Base-by-base conservation (phyloP, 148 eudicot genomes). In the Nepenthes gracilis region DNA sequence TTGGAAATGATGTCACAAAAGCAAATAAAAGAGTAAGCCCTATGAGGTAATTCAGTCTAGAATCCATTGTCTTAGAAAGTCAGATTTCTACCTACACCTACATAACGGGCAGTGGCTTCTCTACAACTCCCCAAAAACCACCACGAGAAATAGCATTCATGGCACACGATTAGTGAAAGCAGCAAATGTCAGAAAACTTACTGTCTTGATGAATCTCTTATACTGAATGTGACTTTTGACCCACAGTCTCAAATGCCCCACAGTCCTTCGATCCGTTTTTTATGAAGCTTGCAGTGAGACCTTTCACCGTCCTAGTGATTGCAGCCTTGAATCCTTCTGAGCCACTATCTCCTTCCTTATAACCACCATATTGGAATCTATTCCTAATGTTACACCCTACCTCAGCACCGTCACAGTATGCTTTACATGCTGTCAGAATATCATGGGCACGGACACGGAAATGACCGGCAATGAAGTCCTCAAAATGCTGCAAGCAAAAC, bases 351-450 rank as follows among this genome's bases (percentile, higher is more conserved):
- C 23, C 23, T 54, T 63, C 58, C 11, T 37, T 62, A 6, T 64
- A 40, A n/a, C 14, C 54, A 51, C 80, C 77, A 50, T 80, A 71
- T 43, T 58, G 61, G 14, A 62, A 40, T 53, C 79, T 66, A 65
- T 74, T 70, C 62, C 67, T 70, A 2, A 64, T 60, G 61, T 74
- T 48, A 48, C 86, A 72, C 55, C 87, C 87, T 15, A 89, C 69
- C 36, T 58, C 76, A 57, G 87, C 94, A 40, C 88, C 94, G 40
- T 73, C 78, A 59, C 54, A 55, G 67, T 89, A 89, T 54, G 86
- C 90, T 63, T 77, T 72, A 64, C 93, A 86, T 14, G 94, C 87
- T n/a, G 74, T 67, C 69, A 89, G 62, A 23, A 89, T 86, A 56
- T 76, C 78, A 33, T 59, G 66, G n/a, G 90, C 82, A 43, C 72